Evolutionary conservation across 805 yeast genomes (phyloP), one percentile per base, ranked within the genome.

Genomic region (Scheffersomyces amazonensis): DNA sequence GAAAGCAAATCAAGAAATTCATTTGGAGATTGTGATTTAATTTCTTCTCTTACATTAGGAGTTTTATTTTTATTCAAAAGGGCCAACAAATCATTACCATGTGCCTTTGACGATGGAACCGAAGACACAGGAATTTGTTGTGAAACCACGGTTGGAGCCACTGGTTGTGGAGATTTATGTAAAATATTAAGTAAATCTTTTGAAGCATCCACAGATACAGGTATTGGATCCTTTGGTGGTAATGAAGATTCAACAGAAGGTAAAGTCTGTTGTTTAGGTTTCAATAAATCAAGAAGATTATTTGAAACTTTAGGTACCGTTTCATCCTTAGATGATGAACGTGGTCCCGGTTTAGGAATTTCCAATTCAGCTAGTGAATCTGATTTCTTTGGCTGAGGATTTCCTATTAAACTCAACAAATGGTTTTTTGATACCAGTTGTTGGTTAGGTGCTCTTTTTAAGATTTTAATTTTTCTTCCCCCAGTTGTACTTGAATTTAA

Each of bases 381-480:
- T 24, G 29, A 31, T 16, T 35, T 31, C 16, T 35, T 39, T 4
- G 43, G 33, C 12, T 27, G 30, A 15, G 30, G 30, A 13, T 27
- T 27, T 13, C 43, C 43, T 19, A 48, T 32, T 17, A 48, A 34
- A 25, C 43, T 39, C 31, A 53, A 39, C 15, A 53, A 40, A 22
- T 42, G 50, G 29, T 41, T 38, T 4, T 46, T 39, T 2, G 52
- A 34, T 5, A 36, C 22, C 6, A 36, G 32, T 11, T 10, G 16
- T 17, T 16, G 12, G 8, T 47, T 37, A 24, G 37, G 44, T 1
- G 57, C 42, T 38, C 60, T 50, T 42, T 56, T 62, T 43, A 64
- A 53, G 10, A 64, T 40, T 12, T 54, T 60, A 9, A 60, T 42
- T 39, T 61, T 58, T 41, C 54, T 61, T 1, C 56, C 62, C 13